phyloP scores from a whole-genome alignment of 2,329 filamentous ascomycete species.

The Aspergillus sp. region DNA sequence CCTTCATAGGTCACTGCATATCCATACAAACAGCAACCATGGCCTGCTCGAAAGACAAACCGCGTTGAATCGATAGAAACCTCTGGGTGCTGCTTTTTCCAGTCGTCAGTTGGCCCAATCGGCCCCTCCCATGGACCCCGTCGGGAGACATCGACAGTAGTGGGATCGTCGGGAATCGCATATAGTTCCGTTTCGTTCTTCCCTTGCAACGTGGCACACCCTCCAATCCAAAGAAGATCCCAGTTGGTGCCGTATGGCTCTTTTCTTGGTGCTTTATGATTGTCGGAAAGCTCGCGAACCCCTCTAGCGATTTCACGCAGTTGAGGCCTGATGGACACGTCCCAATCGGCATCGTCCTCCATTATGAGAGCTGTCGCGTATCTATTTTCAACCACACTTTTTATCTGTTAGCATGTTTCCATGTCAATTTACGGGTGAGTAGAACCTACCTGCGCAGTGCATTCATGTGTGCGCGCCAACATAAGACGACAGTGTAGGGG shows the following conservation, averaged over 20 bases:
- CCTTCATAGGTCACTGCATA: conserved; percentile 41
- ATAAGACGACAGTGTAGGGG: conserved; percentile 38
- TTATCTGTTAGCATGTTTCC: not conserved
- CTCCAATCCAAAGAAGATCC: conserved; percentile 55
- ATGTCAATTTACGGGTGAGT: not conserved
- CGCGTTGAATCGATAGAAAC: conserved; percentile 35
- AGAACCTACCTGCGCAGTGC: conserved; percentile 28
- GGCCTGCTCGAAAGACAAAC: conserved; percentile 33
- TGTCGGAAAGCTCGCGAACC: conserved; percentile 29
- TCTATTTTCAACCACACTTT: conserved; percentile 46
- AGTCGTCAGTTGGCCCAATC: conserved; percentile 19
- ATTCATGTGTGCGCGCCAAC: conserved; percentile 44
- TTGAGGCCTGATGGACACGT: conserved; percentile 52
- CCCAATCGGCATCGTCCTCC: conserved; percentile 61
- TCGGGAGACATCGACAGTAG: conserved; percentile 19
- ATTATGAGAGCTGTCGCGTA: conserved; percentile 53
- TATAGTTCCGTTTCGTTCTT: conserved; percentile 29
- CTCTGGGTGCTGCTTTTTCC: conserved; percentile 18
- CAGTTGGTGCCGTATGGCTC: conserved; percentile 54
- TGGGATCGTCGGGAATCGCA: conserved; percentile 33
- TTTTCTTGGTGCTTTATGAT: conserved; percentile 21
- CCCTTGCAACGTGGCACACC: conserved; percentile 41
- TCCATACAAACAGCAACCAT: conserved; percentile 36
- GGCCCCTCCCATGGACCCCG: conserved; percentile 23
- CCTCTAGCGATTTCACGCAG: conserved; percentile 41